Base-by-base conservation (phyloP, 768 basidiomycete species). In the Lactarius trivialis region DNA sequence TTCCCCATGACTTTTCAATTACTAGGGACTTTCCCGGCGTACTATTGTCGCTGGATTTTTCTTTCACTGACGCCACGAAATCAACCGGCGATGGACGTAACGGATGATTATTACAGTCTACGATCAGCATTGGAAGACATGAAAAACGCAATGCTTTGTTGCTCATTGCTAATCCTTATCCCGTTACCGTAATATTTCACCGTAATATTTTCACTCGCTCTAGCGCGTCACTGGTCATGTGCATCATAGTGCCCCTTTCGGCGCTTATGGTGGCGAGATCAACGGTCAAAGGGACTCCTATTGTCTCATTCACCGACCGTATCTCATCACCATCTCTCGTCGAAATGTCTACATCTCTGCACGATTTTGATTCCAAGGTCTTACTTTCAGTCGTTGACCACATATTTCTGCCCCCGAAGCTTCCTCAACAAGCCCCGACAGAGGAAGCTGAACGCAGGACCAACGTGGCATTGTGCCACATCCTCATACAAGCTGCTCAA, bases 341-440 rank as follows among this genome's bases (percentile, higher is more conserved):
- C n/a, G 28, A 21, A 9, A 52, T 52, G 51, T 30, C 48, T 11
- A 24, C 30, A 17, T 52, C 28, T 39, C 4, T 39, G 24, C 21
- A 12, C 21, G 12, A 45, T 52, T 32, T 30, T 12, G 24, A 50
- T 28, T 50, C 49, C 4, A 26, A 24, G 24, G 50, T 52, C 32
- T 52, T 52, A 17, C 26, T 33, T 37, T 61, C 60, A 3, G 28
- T 64, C 19, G 15, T 55, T 5, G 8, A 55, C 12, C 59, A 64
- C 15, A 33, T 64, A 17, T 64, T 60, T 49, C 21, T 64, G 14
- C 60, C 60, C 12, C 55, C 55, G 2, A 56, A 60, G 28, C 63
- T 64, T 50, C 63, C 63, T 3, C 60, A 64, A 24, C 14, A 49
- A 11, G 54, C 39, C 4, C 48, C 60, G 3, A n/a, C 7, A 3